Evolutionary conservation across 805 yeast species (phyloP).

Genomic region (Cyberlindnera mississippiensis): DNA sequence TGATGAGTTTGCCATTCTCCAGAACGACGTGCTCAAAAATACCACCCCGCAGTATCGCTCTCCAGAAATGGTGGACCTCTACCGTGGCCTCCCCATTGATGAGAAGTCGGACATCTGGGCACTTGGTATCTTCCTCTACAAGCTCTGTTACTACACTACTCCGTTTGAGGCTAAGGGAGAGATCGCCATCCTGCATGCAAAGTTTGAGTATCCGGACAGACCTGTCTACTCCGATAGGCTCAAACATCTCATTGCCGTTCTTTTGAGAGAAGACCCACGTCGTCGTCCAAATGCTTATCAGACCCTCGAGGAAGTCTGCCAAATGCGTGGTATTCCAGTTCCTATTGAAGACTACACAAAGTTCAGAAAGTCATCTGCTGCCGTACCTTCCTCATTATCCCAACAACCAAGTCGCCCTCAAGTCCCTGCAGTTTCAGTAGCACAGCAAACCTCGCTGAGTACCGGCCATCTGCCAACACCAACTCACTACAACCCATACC

Average conservation of each 20-base stretch:
- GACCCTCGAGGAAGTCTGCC: slow-evolving; percentile 61
- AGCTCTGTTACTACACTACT: slow-evolving; percentile 75
- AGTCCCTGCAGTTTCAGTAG: background rate
- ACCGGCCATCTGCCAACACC: background rate
- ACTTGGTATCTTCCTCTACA: slow-evolving; percentile 71
- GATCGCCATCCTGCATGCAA: slow-evolving; percentile 55
- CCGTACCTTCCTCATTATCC: no score
- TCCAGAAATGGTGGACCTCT: slow-evolving; percentile 80
- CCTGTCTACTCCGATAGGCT: slow-evolving; percentile 60
- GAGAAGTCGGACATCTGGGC: slow-evolving; percentile 89
- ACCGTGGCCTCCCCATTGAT: slow-evolving; percentile 65
- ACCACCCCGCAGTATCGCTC: slow-evolving; percentile 84
- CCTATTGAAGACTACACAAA: slow-evolving; percentile 38
- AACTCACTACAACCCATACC: background rate
- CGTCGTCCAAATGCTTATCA: slow-evolving; percentile 73
- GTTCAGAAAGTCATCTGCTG: slow-evolving; percentile 22
- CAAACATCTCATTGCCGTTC: slow-evolving; percentile 57
- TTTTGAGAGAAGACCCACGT: slow-evolving; percentile 62
- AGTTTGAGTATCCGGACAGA: slow-evolving; percentile 46
- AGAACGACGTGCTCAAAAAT: slow-evolving; percentile 68
- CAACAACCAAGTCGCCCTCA: slow-evolving; percentile 1
- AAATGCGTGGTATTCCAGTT: slow-evolving; percentile 49
- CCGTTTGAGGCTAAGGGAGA: slow-evolving; percentile 74
- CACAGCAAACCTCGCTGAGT: background rate
- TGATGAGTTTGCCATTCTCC: slow-evolving; percentile 55